These are phyloP conservation scores for Penicillium sp. DNA, from an alignment of 2,329 filamentous ascomycete genomes.

Conservation along the genomic window DNA sequence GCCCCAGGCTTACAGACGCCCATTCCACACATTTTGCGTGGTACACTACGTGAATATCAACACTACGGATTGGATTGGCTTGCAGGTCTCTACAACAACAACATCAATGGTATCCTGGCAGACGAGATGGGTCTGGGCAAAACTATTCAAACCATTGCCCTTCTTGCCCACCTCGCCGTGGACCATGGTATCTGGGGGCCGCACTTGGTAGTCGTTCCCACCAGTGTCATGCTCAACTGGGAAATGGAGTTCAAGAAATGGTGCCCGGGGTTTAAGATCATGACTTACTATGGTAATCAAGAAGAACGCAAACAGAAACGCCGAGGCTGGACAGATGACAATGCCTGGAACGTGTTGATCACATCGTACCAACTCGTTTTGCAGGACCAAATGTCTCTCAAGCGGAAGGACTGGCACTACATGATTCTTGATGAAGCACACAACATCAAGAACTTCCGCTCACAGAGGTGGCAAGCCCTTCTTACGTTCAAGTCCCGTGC, in stretches of 20 bases:
- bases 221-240: conserved; percentile 98
- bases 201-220: conserved; percentile 92
- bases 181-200: conserved; percentile 91
- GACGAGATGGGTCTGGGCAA: conserved; percentile 99
- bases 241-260: conserved; percentile 99
- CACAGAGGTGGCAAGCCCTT: conserved; percentile 92
- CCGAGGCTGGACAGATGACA: conserved; percentile 87
- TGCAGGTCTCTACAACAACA: conserved; percentile 83
- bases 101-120: conserved; percentile 92
- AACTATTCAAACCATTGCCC: conserved; percentile 94
- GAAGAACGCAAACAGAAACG: conserved; percentile 91
- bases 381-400: conserved; percentile 91
- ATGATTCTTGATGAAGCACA: conserved; percentile 98
- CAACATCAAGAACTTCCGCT: conserved; percentile 99
- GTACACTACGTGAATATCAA: conserved; percentile 90
- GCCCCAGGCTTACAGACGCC: conserved; percentile 59
- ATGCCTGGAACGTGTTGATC: conserved; percentile 95
- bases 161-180: conserved; percentile 88
- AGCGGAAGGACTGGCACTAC: conserved; percentile 91
- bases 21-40: conserved; percentile 78
- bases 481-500: conserved; percentile 90
- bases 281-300: conserved; percentile 92
- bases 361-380: conserved; percentile 96
- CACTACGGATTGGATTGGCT: conserved; percentile 98
- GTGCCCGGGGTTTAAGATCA: conserved; percentile 94